A percentile compares a stretch with the other conserved stretches of the same genome.
These are phyloP conservation scores for Pseudogymnoascus sp. DNA, from an alignment of 2,329 filamentous ascomycete genomes.

Conservation along the genomic window DNA sequence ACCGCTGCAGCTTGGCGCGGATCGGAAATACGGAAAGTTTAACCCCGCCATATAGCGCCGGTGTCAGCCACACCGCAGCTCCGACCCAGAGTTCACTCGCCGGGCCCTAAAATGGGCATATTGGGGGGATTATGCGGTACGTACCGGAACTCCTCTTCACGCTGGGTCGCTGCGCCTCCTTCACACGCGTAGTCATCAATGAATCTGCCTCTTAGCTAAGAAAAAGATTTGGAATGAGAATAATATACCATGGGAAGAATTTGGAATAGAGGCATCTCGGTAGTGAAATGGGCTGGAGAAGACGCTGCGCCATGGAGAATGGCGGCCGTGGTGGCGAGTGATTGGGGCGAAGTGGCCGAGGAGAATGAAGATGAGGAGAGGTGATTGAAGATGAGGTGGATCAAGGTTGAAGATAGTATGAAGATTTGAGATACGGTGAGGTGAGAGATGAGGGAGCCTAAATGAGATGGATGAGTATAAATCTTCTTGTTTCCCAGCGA, in stretches of 20 bases:
- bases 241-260: neutral
- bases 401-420: neutral
- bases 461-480: neutral
- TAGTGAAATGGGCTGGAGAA: neutral
- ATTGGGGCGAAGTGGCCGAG: neutral
- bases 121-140: neutral
- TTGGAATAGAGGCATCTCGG: neutral
- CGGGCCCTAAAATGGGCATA: neutral
- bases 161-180: neutral
- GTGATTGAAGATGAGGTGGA: neutral
- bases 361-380: neutral
- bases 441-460: neutral
- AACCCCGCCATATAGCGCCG: neutral
- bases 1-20: neutral
- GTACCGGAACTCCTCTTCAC: neutral
- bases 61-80: neutral
- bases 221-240: neutral
- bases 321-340: neutral
- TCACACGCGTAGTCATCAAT: neutral
- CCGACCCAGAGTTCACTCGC: neutral
- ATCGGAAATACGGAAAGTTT: neutral
- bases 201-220: neutral
- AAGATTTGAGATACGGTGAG: neutral
- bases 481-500: neutral
- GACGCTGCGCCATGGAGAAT: neutral